phyloP scores from a whole-genome alignment of 2,329 filamentous ascomycete genomes.

The Metarhizium anisopliae region DNA sequence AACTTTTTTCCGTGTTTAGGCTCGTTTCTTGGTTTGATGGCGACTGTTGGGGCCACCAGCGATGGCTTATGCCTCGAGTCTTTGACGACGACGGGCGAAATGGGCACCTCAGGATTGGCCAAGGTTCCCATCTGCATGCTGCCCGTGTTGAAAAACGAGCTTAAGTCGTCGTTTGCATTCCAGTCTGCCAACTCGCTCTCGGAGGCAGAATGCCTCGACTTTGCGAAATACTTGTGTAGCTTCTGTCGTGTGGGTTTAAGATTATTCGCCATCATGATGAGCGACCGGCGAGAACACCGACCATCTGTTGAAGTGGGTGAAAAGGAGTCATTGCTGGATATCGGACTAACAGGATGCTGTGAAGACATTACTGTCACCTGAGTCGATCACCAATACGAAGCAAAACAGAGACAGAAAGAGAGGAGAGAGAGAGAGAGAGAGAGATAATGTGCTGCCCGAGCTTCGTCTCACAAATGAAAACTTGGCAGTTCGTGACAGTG shows the following conservation, averaged over 20 bases:
- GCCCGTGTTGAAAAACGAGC: conserved; percentile 3
- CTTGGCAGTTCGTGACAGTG: neutral
- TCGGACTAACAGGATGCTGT: neutral
- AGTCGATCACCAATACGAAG: neutral
- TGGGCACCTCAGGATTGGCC: conserved; percentile 3
- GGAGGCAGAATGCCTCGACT: conserved; percentile 15
- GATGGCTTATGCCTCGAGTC: neutral
- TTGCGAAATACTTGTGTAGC: conserved; percentile 21
- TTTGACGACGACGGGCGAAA: neutral
- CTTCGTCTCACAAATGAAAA: neutral
- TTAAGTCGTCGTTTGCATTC: conserved; percentile 11
- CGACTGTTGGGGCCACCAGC: neutral
- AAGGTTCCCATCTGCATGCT: conserved; percentile 8
- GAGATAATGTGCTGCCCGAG: neutral
- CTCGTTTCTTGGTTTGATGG: neutral
- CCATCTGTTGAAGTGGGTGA: neutral
- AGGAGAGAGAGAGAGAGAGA: no score
- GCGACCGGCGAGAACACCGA: conserved; percentile 2
- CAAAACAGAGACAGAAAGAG: no score
- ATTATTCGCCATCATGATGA: conserved; percentile 11
- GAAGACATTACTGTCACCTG: neutral
- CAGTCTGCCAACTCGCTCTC: conserved; percentile 20
- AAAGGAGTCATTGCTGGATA: neutral
- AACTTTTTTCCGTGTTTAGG: neutral
- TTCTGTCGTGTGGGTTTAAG: conserved; percentile 19